phyloP scores from a whole-genome alignment of 768 basidiomycete genomes.

The Heimioporus sp. region DNA sequence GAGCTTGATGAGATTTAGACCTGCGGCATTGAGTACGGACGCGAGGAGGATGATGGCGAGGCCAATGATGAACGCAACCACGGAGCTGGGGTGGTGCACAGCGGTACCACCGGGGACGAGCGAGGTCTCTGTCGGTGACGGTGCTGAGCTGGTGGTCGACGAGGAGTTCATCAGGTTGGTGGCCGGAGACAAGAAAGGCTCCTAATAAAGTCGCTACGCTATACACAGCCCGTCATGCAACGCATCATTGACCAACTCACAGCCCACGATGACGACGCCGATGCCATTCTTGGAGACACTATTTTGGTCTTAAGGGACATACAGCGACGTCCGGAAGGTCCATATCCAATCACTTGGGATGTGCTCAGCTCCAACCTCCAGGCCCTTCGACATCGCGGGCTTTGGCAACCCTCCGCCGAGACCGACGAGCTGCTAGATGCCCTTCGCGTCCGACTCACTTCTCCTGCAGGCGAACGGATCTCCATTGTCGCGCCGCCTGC shows the following conservation, averaged over 20 bases:
- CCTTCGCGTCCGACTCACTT: conserved; percentile 17
- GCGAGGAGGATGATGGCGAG: conserved; percentile 81
- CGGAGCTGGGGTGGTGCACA: conserved; percentile 49
- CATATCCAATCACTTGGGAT: conserved; percentile 23
- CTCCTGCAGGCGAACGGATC: conserved; percentile 4
- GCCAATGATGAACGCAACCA: conserved; percentile 79
- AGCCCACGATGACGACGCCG: conserved; percentile 7
- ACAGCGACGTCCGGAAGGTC: conserved; percentile 19
- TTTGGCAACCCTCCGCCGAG: conserved; percentile 26
- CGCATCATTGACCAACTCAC: conserved; percentile 27
- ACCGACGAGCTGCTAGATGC: conserved; percentile 27
- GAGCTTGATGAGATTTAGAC: conserved; percentile 92
- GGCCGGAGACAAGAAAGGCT: conserved; percentile 7
- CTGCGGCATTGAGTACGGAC: conserved; percentile 85
- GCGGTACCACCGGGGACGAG: conserved; percentile 22
- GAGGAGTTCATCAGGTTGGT: conserved; percentile 20
- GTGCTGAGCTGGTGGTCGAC: conserved; percentile 17
- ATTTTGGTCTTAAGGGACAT: conserved; percentile 18
- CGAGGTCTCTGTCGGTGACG: conserved; percentile 11
- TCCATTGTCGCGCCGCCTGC: conserved; percentile 16
- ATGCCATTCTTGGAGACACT: conserved; percentile 19
- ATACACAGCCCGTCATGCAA: conserved; percentile 17
- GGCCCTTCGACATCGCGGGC: conserved; percentile 20
- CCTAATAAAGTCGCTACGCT: conserved; percentile 14
- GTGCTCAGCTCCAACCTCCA: conserved; percentile 18